These are phyloP conservation scores for Periconia digitata DNA, from an alignment of 2,329 filamentous ascomycete genomes.

Conservation along the genomic window DNA sequence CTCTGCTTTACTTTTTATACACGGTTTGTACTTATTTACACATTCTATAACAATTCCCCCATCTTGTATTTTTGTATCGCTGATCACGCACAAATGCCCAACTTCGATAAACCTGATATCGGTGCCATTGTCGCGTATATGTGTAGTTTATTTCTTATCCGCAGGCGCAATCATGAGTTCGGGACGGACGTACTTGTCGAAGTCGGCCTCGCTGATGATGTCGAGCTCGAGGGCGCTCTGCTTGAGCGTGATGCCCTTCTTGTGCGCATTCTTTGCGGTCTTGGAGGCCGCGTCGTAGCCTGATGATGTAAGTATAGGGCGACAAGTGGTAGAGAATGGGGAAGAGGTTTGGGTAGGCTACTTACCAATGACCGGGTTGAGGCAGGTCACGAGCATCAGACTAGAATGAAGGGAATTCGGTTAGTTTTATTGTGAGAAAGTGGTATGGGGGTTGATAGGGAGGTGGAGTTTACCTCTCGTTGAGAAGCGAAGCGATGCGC, in stretches of 20 bases:
- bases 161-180: conserved; percentile 93
- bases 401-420: conserved; percentile 56
- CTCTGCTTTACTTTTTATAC: too few species aligned
- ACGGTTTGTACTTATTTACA: too few species aligned
- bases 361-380: conserved; percentile 96
- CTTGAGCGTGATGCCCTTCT: conserved; percentile 94
- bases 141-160: conserved; percentile 62
- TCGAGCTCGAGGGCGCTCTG: conserved; percentile 91
- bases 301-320: conserved; percentile 17
- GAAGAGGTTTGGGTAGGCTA: too few species aligned
- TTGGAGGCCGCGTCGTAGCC: conserved; percentile 39
- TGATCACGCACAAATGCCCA: too few species aligned
- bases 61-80: too few species aligned
- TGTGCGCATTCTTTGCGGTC: conserved; percentile 76
- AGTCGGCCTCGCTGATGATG: conserved; percentile 84
- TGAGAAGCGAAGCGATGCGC: conserved; percentile 85
- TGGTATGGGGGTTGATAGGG: neutral
- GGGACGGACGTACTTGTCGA: conserved; percentile 84
- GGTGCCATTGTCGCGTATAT: too few species aligned
- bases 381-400: conserved; percentile 96
- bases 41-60: too few species aligned
- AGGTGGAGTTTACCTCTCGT: conserved; percentile 94
- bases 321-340: too few species aligned
- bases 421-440: neutral
- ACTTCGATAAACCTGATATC: too few species aligned